These are phyloP conservation scores for Dioscorea dumetorum DNA, from an alignment of 106 monocot species.

Conservation along the genomic window DNA sequence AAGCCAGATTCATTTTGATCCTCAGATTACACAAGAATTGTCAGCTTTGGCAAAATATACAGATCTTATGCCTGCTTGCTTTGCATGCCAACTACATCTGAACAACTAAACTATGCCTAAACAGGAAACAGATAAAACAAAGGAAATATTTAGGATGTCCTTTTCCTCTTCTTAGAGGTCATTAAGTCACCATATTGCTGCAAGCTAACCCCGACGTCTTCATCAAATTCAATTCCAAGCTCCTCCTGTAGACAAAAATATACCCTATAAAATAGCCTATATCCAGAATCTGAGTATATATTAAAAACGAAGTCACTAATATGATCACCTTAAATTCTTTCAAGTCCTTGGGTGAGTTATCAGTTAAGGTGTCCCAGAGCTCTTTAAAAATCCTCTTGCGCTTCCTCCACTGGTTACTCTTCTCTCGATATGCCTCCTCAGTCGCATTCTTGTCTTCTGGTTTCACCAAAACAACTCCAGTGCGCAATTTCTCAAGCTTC, in stretches of 20 bases:
- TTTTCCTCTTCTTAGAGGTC: slow-evolving; percentile 40
- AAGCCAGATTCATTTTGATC: too few relatives aligned
- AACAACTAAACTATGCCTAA: too few relatives aligned
- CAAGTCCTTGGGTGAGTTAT: slow-evolving; percentile 77
- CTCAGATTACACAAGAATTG: too few relatives aligned
- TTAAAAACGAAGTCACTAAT: background rate
- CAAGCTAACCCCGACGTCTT: slow-evolving; percentile 79
- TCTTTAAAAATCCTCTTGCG: slow-evolving; percentile 94
- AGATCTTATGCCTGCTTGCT: too few relatives aligned
- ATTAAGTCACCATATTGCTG: slow-evolving; percentile 58
- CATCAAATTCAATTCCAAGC: slow-evolving; percentile 89
- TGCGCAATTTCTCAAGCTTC: slow-evolving; percentile 60
- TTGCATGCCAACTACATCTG: too few relatives aligned
- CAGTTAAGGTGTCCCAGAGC: slow-evolving; percentile 87
- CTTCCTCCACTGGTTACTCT: slow-evolving; percentile 85
- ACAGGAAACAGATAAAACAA: too few relatives aligned
- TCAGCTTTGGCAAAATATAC: too few relatives aligned
- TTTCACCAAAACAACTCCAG: slow-evolving; percentile 64
- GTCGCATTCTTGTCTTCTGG: slow-evolving; percentile 76
- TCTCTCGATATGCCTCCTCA: slow-evolving; percentile 57
- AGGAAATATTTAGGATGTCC: background rate
- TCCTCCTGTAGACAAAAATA: slow-evolving; percentile 61
- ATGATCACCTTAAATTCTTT: slow-evolving; percentile 88
- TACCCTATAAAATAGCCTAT: background rate
- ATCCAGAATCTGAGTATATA: background rate